A percentile compares a stretch with the other conserved stretches of the same genome.
Evolutionary conservation across 148 eudicot genomes (phyloP).

Genomic region (Amaranthus cruentus): DNA sequence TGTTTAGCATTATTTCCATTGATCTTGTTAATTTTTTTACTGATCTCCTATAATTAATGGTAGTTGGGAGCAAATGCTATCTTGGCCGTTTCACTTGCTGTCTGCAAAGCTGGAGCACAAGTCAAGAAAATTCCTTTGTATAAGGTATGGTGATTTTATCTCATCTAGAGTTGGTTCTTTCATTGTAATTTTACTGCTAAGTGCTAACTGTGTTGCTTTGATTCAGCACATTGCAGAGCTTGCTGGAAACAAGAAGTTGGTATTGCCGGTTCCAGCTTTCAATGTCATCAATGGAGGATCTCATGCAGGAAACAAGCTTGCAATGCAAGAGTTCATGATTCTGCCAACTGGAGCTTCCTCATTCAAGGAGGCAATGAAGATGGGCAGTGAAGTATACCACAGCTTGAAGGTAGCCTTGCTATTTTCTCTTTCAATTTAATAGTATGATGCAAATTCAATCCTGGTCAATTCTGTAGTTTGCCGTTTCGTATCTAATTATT

Average conservation of each 20-base stretch:
- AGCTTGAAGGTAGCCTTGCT: constrained; percentile 53
- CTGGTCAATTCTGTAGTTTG: background rate
- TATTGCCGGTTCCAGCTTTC: constrained; percentile 97
- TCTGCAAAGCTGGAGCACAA: constrained; percentile 91
- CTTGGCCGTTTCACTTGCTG: constrained; percentile 89
- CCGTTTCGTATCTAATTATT: too few relatives aligned
- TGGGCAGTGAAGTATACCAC: constrained; percentile 95
- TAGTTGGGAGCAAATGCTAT: constrained; percentile 97
- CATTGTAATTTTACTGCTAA: background rate
- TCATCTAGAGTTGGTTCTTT: background rate
- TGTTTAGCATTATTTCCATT: too few relatives aligned
- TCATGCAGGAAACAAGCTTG: constrained; percentile 95
- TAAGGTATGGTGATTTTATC: constrained; percentile 41
- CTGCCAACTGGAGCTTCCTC: constrained; percentile 80
- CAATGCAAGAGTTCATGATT: constrained; percentile 98
- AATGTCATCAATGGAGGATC: constrained; percentile 99
- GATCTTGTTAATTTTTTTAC: background rate
- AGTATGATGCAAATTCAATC: background rate
- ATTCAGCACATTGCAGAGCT: constrained; percentile 90
- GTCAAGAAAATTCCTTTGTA: constrained; percentile 69
- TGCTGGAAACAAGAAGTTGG: constrained; percentile 90
- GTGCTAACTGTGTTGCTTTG: constrained; percentile 4
- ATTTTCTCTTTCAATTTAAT: constrained; percentile 1
- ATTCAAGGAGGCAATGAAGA: constrained; percentile 94
- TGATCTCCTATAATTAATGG: constrained; percentile 5